Evolutionary conservation across 2,329 filamentous ascomycete genomes (phyloP).

Genomic region (Penicillium sp.): DNA sequence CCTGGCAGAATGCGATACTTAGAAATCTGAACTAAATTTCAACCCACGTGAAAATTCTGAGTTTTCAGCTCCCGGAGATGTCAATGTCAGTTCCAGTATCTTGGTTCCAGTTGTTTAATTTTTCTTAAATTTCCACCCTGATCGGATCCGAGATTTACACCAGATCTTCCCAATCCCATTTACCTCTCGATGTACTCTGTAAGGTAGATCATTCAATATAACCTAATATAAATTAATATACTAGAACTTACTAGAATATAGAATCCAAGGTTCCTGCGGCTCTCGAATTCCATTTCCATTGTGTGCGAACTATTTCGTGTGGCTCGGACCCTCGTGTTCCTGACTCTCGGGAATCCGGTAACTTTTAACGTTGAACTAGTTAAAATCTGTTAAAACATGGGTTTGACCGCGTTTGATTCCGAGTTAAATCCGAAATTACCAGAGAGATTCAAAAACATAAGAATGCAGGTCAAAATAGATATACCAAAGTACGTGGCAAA

Average conservation of each 20-base stretch:
- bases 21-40: not conserved
- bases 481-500: slow-evolving; percentile 3
- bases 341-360: slow-evolving; percentile 4
- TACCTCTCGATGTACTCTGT: not conserved
- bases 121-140: not conserved
- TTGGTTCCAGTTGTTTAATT: not conserved
- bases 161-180: not conserved
- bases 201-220: not conserved
- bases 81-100: not conserved
- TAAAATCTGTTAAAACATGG: not conserved
- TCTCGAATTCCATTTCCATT: not conserved
- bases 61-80: slow-evolving; percentile 5
- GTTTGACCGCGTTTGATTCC: not conserved
- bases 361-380: not conserved
- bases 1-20: not conserved
- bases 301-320: slow-evolving; percentile 11
- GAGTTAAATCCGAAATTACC: not conserved
- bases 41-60: slow-evolving; percentile 10
- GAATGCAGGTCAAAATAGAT: not conserved
- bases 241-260: too few species aligned
- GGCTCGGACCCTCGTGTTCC: slow-evolving; percentile 18
- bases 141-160: not conserved
- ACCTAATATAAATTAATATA: too few species aligned
- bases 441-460: not conserved
- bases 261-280: not conserved